Conservation (phyloP, 306 rosid genomes). For the Trifolium subterraneum region DNA sequence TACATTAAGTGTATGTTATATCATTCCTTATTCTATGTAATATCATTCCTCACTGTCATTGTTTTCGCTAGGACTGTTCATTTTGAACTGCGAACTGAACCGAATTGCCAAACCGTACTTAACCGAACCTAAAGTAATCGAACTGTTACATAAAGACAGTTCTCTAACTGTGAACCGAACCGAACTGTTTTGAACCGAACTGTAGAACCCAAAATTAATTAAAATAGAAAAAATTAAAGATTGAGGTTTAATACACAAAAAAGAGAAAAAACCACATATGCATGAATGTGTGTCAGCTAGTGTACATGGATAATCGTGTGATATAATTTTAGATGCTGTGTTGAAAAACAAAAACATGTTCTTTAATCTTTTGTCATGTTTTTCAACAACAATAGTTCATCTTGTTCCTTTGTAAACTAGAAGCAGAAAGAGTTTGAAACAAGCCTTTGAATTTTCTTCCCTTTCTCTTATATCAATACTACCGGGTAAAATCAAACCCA, state of each 20-base stretch:
- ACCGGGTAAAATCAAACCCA: slow-evolving; percentile 34
- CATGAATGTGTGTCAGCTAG: slow-evolving; percentile 10
- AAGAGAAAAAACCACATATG: not conserved
- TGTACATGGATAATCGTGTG: slow-evolving; percentile 33
- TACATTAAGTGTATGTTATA: slow-evolving; percentile 56
- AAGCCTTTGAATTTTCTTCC: slow-evolving; percentile 39
- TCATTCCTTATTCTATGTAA: not conserved
- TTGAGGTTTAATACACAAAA: not conserved
- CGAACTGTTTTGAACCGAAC: too few relatives aligned
- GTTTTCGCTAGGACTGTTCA: too few relatives aligned
- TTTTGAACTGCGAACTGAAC: too few relatives aligned
- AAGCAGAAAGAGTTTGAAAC: not conserved
- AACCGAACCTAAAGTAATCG: too few relatives aligned
- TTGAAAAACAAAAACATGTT: slow-evolving; percentile 17
- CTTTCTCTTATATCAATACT: too few relatives aligned
- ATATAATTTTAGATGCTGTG: slow-evolving; percentile 31
- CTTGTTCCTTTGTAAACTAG: slow-evolving; percentile 30
- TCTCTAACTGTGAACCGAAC: too few relatives aligned
- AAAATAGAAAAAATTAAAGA: not conserved
- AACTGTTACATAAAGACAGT: too few relatives aligned
- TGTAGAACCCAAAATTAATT: too few relatives aligned
- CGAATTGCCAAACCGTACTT: too few relatives aligned
- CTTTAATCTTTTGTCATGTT: slow-evolving; percentile 28
- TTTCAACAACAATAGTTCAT: not conserved
- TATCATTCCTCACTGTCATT: not conserved